Conservation (phyloP, 306 rosid genomes). For the Datisca glomerata region DNA sequence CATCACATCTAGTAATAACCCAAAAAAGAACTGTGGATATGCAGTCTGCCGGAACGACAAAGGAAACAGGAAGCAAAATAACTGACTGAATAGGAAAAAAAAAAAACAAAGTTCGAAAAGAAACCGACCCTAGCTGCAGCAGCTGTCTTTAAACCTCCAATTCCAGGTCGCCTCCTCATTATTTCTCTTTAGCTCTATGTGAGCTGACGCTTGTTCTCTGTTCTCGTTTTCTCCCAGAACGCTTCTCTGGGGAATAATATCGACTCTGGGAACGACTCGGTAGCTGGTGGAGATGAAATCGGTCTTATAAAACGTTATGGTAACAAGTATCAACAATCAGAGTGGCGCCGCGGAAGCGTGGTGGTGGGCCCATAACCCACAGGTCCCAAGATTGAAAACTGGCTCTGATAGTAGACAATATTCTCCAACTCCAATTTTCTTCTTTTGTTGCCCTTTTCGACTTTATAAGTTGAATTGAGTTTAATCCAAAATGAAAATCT, state of each 20-base stretch:
- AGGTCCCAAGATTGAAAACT: constrained; percentile 42
- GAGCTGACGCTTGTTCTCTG: no score
- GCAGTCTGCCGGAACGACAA: no score
- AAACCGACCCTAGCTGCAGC: constrained; percentile 62
- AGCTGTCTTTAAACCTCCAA: constrained; percentile 79
- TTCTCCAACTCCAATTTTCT: no score
- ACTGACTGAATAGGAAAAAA: background rate
- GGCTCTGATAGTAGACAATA: constrained; percentile 18
- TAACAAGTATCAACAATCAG: constrained; percentile 5
- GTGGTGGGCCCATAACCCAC: constrained; percentile 46
- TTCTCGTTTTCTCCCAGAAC: no score
- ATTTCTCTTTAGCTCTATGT: background rate
- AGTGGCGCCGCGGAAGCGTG: constrained; percentile 52
- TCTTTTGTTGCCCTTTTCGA: no score
- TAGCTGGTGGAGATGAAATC: no score
- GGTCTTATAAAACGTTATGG: background rate
- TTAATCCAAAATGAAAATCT: no score
- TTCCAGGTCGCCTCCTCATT: constrained; percentile 92
- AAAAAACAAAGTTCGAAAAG: background rate
- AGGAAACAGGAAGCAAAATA: background rate
- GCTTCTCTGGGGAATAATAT: no score
- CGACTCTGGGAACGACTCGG: no score
- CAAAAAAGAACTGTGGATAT: no score
- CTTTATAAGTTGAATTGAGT: no score
- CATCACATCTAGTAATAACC: no score